Evolutionary conservation across 1,139 yeast species (phyloP), one percentile per base, ranked within the genome.

Genomic region (Kodamaea plutei): DNA sequence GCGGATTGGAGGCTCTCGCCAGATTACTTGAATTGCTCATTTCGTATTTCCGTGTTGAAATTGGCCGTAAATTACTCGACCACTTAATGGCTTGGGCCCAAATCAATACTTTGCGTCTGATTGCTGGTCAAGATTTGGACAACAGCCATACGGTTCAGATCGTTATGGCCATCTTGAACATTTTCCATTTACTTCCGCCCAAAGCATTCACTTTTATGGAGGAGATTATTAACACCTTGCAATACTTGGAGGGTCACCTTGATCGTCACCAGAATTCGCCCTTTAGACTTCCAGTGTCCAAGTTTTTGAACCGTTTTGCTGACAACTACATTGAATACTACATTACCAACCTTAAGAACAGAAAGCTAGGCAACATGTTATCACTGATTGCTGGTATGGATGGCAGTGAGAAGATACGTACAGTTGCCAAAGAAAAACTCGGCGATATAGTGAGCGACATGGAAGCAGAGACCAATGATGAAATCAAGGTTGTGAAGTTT

Each of bases 21-120:
- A 69, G 94, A 30, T 66, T 93, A 20, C 66, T 93, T 32, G 96
- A 91, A 49, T 64, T 93, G 15, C 67, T 93, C 44, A 88, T 91
- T 22, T 85, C 94, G 2, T 91, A 93, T 49, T 93, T 93, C 64
- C 83, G 94, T 52, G 96, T 91, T 14, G 99, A 93, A 55, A 91
- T 93, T 44, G 99, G 99, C 20, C 74, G 89, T 35, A 93, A 93
- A 49, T 64, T 93, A 33, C 69, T 93, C 18, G 98, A 93, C 48
- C 98, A 93, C 57, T 65, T 91, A 44, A 84, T 82, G 73, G 96
- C 96, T 0, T 89, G 96, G 96, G 96, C 97, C 0, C 93, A 87
- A 44, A 87, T 94, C 6, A 74, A 76, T 28, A 76, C 84, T 1
- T 60, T 93, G 29, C 75, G 84, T 30, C 75, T 75, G 42, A 73